A percentile compares a stretch with the other conserved stretches of the same genome.
These are phyloP conservation scores for Ceratobasidium papillatum DNA, from an alignment of 1,284 basidiomycete species.

Conservation along the genomic window DNA sequence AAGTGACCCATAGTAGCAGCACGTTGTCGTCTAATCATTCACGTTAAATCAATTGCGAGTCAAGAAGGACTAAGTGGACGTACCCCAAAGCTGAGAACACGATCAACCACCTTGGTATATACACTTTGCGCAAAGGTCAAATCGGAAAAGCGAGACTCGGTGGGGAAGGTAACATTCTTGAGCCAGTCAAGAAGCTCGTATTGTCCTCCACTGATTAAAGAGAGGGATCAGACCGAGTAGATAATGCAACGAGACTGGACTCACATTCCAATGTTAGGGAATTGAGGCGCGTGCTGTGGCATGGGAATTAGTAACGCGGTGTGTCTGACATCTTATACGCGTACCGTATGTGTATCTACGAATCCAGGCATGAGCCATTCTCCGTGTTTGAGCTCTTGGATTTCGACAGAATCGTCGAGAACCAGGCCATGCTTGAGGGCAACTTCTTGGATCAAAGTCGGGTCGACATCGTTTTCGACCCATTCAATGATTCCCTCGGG, in stretches of 20 bases:
- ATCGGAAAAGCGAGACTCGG: constrained; percentile 84
- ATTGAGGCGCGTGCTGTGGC: constrained; percentile 82
- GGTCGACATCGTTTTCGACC: constrained; percentile 65
- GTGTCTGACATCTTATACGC: constrained; percentile 46
- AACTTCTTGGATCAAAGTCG: constrained; percentile 48
- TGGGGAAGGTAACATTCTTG: constrained; percentile 85
- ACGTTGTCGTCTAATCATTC: constrained; percentile 80
- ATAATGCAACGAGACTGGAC: constrained; percentile 44
- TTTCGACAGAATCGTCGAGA: constrained; percentile 51
- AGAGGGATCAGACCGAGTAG: neutral
- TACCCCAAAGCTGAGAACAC: constrained; percentile 81
- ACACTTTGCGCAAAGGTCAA: constrained; percentile 71
- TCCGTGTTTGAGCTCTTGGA: constrained; percentile 65
- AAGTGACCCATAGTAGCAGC: constrained; percentile 89
- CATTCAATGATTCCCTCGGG: constrained; percentile 70
- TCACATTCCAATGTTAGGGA: constrained; percentile 83
- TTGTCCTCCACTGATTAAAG: constrained; percentile 67
- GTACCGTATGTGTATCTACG: constrained; percentile 88
- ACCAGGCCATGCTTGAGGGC: constrained; percentile 59
- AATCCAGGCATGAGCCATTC: constrained; percentile 90
- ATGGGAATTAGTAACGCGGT: neutral
- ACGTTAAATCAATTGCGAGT: neutral
- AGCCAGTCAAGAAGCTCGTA: constrained; percentile 94
- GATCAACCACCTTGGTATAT: constrained; percentile 78
- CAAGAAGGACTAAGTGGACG: constrained; percentile 49